Conservation (phyloP, 768 basidiomycete species). For the Krasilnikovozyma curviuscula region DNA sequence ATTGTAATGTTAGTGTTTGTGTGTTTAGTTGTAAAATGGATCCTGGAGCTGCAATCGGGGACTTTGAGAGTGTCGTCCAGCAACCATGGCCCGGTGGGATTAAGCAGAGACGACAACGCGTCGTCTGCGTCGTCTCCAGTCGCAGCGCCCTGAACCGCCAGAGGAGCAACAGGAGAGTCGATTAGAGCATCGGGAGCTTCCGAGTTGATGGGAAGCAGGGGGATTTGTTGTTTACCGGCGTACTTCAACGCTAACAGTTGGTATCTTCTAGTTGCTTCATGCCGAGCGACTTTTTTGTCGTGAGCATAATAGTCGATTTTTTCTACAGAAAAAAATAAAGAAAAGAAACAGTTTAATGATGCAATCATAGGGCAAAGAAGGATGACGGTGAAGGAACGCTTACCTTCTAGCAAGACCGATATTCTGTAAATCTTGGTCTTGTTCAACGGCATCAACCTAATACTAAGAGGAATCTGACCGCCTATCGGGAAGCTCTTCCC, state of each 20-base stretch:
- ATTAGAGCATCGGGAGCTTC: slow-evolving; percentile 41
- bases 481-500: slow-evolving; percentile 67
- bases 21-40: slow-evolving; percentile 68
- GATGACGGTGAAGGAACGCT: slow-evolving; percentile 14
- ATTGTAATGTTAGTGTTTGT: slow-evolving; percentile 53
- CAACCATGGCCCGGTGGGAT: slow-evolving; percentile 58
- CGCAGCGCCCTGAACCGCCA: slow-evolving; percentile 29
- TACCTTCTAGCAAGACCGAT: slow-evolving; percentile 61
- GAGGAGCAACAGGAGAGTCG: slow-evolving; percentile 44
- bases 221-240: slow-evolving; percentile 19
- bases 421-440: slow-evolving; percentile 67
- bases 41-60: slow-evolving; percentile 34
- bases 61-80: slow-evolving; percentile 50
- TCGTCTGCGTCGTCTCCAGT: slow-evolving; percentile 19
- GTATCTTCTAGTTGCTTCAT: slow-evolving; percentile 44
- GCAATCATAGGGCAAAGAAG: neutral
- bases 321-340: slow-evolving; percentile 29
- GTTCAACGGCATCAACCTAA: slow-evolving; percentile 62
- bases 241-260: slow-evolving; percentile 45
- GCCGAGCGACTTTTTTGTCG: slow-evolving; percentile 45
- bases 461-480: slow-evolving; percentile 53
- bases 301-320: slow-evolving; percentile 61
- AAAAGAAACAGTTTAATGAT: neutral
- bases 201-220: slow-evolving; percentile 59
- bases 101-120: slow-evolving; percentile 24